Evolutionary conservation across 768 basidiomycete genomes (phyloP), one percentile per base, ranked within the genome.

Genomic region (Boletellus emodensis): DNA sequence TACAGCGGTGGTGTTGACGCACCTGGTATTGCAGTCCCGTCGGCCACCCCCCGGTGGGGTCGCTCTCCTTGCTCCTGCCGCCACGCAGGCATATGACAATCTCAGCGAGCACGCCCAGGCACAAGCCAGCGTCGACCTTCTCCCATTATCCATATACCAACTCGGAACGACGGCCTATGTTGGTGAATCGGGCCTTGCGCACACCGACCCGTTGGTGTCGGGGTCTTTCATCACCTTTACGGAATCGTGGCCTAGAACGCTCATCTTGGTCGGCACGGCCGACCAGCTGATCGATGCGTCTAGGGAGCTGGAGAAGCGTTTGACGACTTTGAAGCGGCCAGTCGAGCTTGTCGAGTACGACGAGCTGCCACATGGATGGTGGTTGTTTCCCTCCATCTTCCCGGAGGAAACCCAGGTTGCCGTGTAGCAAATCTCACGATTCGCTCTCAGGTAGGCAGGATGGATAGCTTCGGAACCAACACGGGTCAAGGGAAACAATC

Each of bases 41-140:
- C 39, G 69, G 38, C 68, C 70, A 4, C 68, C 85, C 30, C 79
- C 81, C 39, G 62, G 67, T 0, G 80, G 85, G 53, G 66, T 89
- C 54, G 68, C 80, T 22, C 67, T 84, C 18, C 71, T 87, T 32
- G 71, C 83, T 0, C 86, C 87, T 0, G 6, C 1, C 3, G n/a
- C 47, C 5, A 41, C 41, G 5, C 52, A 22, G 4, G 13, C 14
- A 3, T 24, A 30, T 15, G 45, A 55, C 7, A 3, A 0, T 15
- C 1, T 32, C 13, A 48, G 47, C 40, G 53, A 53, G 5, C 13
- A 49, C 2, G 43, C 48, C 38, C 39, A 45, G 45, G 33, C 42
- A 18, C 41, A 37, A 2, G 28, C 6, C 5, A 37, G 3, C 17
- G n/a, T 18, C 1, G 58, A 63, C 37, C 11, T 51, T 7, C 3